Base-by-base conservation (phyloP, 1,284 basidiomycete genomes). In the Malassezia yamatoensis region DNA sequence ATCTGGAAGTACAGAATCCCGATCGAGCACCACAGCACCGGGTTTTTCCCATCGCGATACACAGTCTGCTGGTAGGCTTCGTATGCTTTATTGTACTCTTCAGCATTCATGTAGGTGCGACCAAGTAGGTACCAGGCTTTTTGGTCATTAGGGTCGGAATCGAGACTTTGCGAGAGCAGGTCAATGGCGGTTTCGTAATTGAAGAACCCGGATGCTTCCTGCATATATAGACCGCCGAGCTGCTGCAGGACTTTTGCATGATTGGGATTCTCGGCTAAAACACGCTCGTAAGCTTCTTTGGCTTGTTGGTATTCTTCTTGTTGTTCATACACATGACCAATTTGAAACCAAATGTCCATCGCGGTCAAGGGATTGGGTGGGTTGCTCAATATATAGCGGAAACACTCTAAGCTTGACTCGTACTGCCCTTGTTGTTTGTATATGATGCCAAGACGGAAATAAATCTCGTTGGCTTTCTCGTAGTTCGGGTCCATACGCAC, bases 341-440 rank as follows among this genome's bases (percentile, higher is more conserved):
- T 96, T 78, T 99, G 94, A 82, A 98, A 98, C 89, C 90, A 96
- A 62, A 99, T 96, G 70, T 98, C 91, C 64, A 90, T 89, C 70
- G 93, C 88, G 13, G 93, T 93, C 35, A 98, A 83, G 0, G 94
- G 93, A 62, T 84, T 85, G 13, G 94, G 93, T 4, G 94, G 93
- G 69, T 90, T 93, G 66, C 86, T 85, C 58, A 98, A 83, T 59
- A 98, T 98, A 70, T 88, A 88, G 68, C 91, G 88, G 79, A 98
- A 98, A 54, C 65, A 68, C 41, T 65, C 64, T 35, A 65, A 51
- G 75, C 79, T 61, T 59, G 81, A 79, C 49, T 84, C 82, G 51
- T 63, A 20, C 77, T 96, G 96, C 72, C 86, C 84, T 75, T 96
- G 93, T 72, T 96, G 91, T 78, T 98, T 98, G 82, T 98, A 98